Evolutionary conservation across 2,329 filamentous ascomycete genomes (phyloP), one percentile per base, ranked within the genome.

Genomic region (Epichloe brachyelytri): DNA sequence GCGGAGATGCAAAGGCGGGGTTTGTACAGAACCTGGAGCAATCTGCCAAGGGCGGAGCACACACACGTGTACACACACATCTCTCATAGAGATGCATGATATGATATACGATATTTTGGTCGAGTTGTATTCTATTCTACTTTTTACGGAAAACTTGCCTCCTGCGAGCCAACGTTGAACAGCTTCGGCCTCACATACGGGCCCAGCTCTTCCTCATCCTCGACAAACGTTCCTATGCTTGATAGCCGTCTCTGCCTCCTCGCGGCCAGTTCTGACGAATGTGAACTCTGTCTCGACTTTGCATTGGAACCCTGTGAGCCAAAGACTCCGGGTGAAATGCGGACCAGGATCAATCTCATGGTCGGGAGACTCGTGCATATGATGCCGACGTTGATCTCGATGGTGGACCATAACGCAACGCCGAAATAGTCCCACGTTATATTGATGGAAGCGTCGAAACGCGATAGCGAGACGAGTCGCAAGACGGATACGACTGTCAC

Each of bases 291-390:
- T 33, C 38, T 43, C 33, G 46, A 45, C 19, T 48, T 43, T 40
- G 26, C 6, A 7, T 14, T 20, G 17, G 50, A 34, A 12, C 17
- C 37, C 26, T 49, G 34, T n/a, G 51, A 49, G 37, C 47, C 43
- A 26, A 49, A 52, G 2, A 44, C 37, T 15, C 20, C 34, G 8
- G 51, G 51, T 26, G 51, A 49, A 15, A 52, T 40, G 33, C 46
- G 46, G 19, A 53, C 26, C 11, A 53, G 34, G 14, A 65, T 54
- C 48, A 59, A 50, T 14, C 59, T 56, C 22, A 65, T 38, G 2
- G 62, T 58, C 6, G 63, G 63, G 51, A 65, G 57, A 53, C 61
- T 63, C 12, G 58, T 59, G 54, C 63, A 62, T 15, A 66, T 64
- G 46, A 63, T 57, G 53, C 59, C 61, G 43, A 63, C 55, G 51